These are phyloP conservation scores for Boletellus dicymbophilus DNA, from an alignment of 1,284 basidiomycete species.

Conservation along the genomic window DNA sequence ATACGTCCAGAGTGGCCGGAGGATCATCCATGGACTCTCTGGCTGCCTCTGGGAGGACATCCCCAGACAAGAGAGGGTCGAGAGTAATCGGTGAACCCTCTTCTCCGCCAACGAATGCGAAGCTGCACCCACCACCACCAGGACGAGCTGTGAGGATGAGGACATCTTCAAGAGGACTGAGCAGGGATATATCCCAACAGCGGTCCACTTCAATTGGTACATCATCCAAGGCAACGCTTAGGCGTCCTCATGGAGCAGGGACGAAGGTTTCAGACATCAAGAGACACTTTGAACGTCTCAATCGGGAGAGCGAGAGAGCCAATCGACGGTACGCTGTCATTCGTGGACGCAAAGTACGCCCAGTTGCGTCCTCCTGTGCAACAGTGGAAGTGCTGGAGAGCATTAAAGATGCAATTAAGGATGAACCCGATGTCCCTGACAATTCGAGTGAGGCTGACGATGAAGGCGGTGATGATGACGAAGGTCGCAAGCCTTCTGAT, in stretches of 20 bases:
- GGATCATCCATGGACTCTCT: conserved; percentile 54
- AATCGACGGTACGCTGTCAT: conserved; percentile 77
- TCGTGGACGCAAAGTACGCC: conserved; percentile 88
- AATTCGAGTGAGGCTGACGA: conserved; percentile 90
- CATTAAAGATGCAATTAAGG: conserved; percentile 89
- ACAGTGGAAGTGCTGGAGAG: conserved; percentile 92
- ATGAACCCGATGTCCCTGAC: conserved; percentile 80
- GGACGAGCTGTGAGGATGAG: conserved; percentile 41
- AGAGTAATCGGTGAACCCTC: conserved; percentile 37
- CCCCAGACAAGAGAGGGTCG: conserved; percentile 66
- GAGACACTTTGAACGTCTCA: conserved; percentile 76
- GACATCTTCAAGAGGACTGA: conserved; percentile 39
- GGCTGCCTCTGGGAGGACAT: conserved; percentile 61
- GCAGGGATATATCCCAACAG: conserved; percentile 51
- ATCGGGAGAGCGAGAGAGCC: conserved; percentile 65
- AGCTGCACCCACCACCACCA: conserved; percentile 15
- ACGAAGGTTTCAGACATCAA: conserved; percentile 76
- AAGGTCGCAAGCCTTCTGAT: conserved; percentile 36
- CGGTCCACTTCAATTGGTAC: conserved; percentile 41
- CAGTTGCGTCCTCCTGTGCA: conserved; percentile 87
- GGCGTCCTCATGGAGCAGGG: conserved; percentile 49
- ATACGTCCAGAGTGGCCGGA: conserved; percentile 52
- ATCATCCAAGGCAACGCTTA: conserved; percentile 53
- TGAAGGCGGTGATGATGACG: conserved; percentile 76
- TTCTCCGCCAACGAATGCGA: conserved; percentile 45